Evolutionary conservation across 495 filamentous ascomycete genomes (phyloP), one percentile per base, ranked within the genome.

Genomic region (Penicillium dipodomyicola): DNA sequence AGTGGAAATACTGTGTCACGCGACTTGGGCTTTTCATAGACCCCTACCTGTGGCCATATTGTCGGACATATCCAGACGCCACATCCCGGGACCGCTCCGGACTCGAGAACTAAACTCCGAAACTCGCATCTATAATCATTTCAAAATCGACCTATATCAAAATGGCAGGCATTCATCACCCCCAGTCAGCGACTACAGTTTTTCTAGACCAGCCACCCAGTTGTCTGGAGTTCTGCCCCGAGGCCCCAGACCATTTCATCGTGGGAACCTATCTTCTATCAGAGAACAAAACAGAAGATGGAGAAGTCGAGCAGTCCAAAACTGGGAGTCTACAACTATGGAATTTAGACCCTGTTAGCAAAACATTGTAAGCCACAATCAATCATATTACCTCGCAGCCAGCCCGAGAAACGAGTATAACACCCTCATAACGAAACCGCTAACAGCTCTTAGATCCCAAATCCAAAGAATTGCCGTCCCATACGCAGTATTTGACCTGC

Each of bases 211-310:
- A 80, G 27, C 92, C 90, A 11, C 92, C 92, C 2, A 91, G 90
- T 67, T 96, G 91, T 68, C 75, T 96, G 14, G 87, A 92, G 58
- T 93, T 96, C 68, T 88, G 84, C 52, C 88, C 87, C 0, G 65
- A 70, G 5, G 63, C 83, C 37, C 82, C 84, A 7, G 74, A 86
- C 9, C 84, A 84, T 61, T 86, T 96, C 61, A 71, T 96, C 1
- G 80, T 96, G 39, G 94, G 94, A 20, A 96, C 94, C 2, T 98
- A 98, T 70, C 75, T 86, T 45, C 77, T 97, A 25, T 79, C 90
- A 51, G 79, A 81, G 52, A 67, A 56, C 8, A 71, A 77, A 35
- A 60, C 60, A 15, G 54, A 60, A 15, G 64, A 75, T 7, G 63
- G 65, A 35, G 65, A 69, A 19, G 62, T 66, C 55, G 47, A 72